Conservation (phyloP, 1,284 basidiomycete species). For the Stereum hirsutum region DNA sequence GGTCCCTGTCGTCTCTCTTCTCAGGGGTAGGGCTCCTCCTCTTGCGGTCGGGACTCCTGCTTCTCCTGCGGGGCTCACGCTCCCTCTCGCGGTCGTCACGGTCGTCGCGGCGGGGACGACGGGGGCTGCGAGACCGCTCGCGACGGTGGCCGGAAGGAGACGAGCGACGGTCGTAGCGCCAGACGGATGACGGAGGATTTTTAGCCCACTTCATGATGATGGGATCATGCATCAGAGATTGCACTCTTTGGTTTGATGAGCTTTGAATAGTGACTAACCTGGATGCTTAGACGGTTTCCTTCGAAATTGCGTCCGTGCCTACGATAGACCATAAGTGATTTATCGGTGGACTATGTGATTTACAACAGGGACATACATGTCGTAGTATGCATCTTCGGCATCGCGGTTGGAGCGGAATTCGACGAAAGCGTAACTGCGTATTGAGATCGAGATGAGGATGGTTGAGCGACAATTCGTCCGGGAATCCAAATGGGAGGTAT, state of each 20-base stretch:
- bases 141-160: constrained; percentile 35
- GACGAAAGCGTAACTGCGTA: constrained; percentile 87
- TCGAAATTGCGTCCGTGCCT: constrained; percentile 85
- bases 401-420: constrained; percentile 80
- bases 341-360: not conserved
- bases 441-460: constrained; percentile 31
- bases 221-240: not conserved
- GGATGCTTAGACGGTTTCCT: constrained; percentile 74
- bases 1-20: constrained; percentile 36
- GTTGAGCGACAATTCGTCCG: too few relatives aligned
- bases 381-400: constrained; percentile 85
- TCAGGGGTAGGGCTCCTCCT: constrained; percentile 42
- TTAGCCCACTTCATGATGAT: constrained; percentile 70
- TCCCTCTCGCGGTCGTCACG: constrained; percentile 33
- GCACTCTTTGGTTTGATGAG: not conserved
- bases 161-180: constrained; percentile 68
- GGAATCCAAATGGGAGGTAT: constrained; percentile 25
- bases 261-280: constrained; percentile 35
- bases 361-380: constrained; percentile 54
- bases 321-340: constrained; percentile 6
- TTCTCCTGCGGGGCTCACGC: constrained; percentile 24
- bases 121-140: constrained; percentile 29
- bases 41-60: constrained; percentile 34
- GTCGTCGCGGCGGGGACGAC: constrained; percentile 22
- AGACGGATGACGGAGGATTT: constrained; percentile 80